Evolutionary conservation across 2,329 filamentous ascomycete species (phyloP), one percentile per base, ranked within the genome.

Genomic region (Cytospora leucostoma): DNA sequence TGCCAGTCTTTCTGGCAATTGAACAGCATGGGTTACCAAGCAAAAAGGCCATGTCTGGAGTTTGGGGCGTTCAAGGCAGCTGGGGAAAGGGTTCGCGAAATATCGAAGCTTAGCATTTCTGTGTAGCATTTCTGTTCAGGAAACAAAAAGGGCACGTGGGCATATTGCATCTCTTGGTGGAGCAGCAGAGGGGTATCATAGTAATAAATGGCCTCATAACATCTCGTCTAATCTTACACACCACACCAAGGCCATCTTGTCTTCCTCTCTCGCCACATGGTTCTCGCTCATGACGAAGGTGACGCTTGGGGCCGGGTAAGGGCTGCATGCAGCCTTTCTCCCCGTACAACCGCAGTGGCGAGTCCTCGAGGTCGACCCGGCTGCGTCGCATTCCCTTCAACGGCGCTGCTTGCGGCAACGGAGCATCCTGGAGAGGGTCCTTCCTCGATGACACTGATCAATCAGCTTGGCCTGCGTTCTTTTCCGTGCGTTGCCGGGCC

Each of bases 1-100:
- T 76, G 91, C 92, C 58, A 96, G 92, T 78, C 77, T 97, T 74
- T 84, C 90, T 56, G 93, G 93, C 5, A 85, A 74, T 63, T 71
- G 63, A 67, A 35, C 33, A n/a, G 19, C 37, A 17, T 17, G n/a
- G 10, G 19, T 40, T 40, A 7, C 7, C 8, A 49, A 13, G 5
- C 5, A 32, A 49, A 47, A 53, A 61, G 52, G 47, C 19, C 56
- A 62, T 53, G 64, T 67, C 65, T 62, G 59, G 73, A 64, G 71
- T 73, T 71, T 70, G 66, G 67, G 72, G 44, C 63, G 73, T 70
- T 68, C 71, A 71, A 17, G 32, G 40, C 17, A 57, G 35, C 55
- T n/a, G 35, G 50, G 21, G 27, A 27, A 15, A 21, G 53, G 54
- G 57, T n/a, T 49, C 40, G 51, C n/a, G n/a, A n/a, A n/a, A 56